Evolutionary conservation across 805 yeast genomes (phyloP).

Genomic region (Hanseniaspora clermontiae): DNA sequence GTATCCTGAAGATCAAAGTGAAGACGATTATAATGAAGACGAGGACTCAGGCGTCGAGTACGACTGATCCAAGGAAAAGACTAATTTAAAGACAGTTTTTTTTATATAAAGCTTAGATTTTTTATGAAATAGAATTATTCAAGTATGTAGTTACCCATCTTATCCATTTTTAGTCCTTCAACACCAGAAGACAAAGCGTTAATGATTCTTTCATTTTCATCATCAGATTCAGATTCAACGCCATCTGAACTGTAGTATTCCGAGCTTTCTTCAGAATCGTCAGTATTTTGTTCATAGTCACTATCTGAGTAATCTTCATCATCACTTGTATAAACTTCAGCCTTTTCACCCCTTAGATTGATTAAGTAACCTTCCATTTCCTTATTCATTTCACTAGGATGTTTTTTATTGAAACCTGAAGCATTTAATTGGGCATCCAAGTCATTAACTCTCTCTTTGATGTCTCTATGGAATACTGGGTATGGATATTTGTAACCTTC

Average conservation of each 20-base stretch:
- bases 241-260: conserved; percentile 26
- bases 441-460: conserved; percentile 44
- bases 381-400: conserved; percentile 32
- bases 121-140: conserved; percentile 25
- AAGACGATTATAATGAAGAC: conserved; percentile 27
- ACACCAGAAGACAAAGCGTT: conserved; percentile 56
- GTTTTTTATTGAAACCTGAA: conserved; percentile 61
- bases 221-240: conserved; percentile 29
- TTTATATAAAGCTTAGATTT: no score
- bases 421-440: conserved; percentile 85
- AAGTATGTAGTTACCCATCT: conserved; percentile 65
- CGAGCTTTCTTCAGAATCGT: conserved; percentile 21
- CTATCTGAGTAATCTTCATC: conserved; percentile 37
- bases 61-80: conserved; percentile 18
- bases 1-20: conserved; percentile 24
- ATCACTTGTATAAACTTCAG: conserved; percentile 32
- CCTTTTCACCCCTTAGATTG: conserved; percentile 40
- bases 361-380: conserved; percentile 69
- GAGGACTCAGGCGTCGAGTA: conserved; percentile 31
- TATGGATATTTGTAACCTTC: conserved; percentile 64
- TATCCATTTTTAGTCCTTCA: conserved; percentile 62
- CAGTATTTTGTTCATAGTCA: conserved; percentile 17
- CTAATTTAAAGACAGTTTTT: neutral
- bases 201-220: conserved; percentile 49
- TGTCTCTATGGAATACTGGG: conserved; percentile 71